A percentile compares a stretch with the other conserved stretches of the same genome.
Evolutionary conservation across 176 grass and related monocot species (phyloP).

Genomic region (Carex cristatella): DNA sequence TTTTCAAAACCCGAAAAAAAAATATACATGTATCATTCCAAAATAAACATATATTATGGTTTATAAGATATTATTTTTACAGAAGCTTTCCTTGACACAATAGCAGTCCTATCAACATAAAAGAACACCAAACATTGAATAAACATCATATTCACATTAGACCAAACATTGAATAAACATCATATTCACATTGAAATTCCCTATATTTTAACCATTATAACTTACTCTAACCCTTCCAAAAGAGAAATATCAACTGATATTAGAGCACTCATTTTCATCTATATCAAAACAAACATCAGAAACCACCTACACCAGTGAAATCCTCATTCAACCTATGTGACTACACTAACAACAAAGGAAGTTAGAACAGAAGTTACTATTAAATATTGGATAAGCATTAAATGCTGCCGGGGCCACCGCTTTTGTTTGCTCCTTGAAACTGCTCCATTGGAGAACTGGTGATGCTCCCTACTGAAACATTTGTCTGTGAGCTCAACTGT

Average conservation of each 20-base stretch:
- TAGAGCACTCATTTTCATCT: constrained; percentile 1
- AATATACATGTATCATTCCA: not conserved
- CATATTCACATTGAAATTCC: constrained; percentile 25
- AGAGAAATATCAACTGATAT: constrained; percentile 16
- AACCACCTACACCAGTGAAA: not conserved
- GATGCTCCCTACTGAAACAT: constrained; percentile 77
- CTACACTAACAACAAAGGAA: not conserved
- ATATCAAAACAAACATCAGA: not conserved
- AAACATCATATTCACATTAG: constrained; percentile 26
- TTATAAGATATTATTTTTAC: not conserved
- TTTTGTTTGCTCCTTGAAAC: constrained; percentile 76
- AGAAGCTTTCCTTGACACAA: not conserved
- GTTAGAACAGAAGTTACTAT: not conserved
- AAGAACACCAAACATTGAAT: not conserved
- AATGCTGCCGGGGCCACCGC: constrained; percentile 40
- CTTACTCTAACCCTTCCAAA: not conserved
- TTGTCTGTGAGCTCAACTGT: constrained; percentile 89
- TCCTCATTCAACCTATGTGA: not conserved
- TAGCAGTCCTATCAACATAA: constrained; percentile 10
- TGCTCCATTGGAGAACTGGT: constrained; percentile 97
- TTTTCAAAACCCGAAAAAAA: not conserved
- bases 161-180: constrained; percentile 2
- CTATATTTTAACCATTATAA: constrained; percentile 15
- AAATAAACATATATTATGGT: not conserved
- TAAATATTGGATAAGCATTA: constrained; percentile 20